phyloP scores from a whole-genome alignment of 106 monocot species.

The Allium sativum region DNA sequence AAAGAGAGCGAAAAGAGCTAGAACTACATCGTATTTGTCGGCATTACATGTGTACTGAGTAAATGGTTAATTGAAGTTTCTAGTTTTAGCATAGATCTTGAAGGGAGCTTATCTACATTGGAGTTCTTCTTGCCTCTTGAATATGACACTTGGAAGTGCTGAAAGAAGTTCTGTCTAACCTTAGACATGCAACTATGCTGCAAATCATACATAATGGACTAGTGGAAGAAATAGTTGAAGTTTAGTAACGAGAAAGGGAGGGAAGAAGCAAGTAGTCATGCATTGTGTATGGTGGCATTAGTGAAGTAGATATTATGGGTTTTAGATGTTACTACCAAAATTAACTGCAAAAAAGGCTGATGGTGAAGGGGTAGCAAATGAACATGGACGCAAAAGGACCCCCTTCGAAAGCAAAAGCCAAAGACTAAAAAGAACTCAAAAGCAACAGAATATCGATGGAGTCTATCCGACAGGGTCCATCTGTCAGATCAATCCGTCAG shows the following conservation, averaged over 20 bases:
- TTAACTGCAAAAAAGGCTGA: too few species aligned
- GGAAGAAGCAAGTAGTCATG: slow-evolving; percentile 10
- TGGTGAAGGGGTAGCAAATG: too few species aligned
- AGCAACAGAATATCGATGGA: too few species aligned
- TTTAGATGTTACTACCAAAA: slow-evolving; percentile 29
- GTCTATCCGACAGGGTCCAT: too few species aligned
- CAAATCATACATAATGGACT: slow-evolving; percentile 19
- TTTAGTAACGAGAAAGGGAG: slow-evolving; percentile 13
- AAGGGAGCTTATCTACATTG: slow-evolving; percentile 39
- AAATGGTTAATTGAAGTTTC: slow-evolving; percentile 17
- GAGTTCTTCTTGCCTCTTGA: slow-evolving; percentile 31
- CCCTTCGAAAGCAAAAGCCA: too few species aligned
- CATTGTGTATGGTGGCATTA: slow-evolving; percentile 22
- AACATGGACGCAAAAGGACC: too few species aligned
- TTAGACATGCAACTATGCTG: too few species aligned
- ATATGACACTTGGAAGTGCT: slow-evolving; percentile 23
- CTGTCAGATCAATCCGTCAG: too few species aligned
- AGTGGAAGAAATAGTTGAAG: slow-evolving; percentile 20
- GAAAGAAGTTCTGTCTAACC: too few species aligned
- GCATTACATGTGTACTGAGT: slow-evolving; percentile 17
- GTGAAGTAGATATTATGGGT: slow-evolving; percentile 49
- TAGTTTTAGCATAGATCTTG: not conserved
- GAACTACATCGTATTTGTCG: slow-evolving; percentile 11
- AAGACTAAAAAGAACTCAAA: too few species aligned
- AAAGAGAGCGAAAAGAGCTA: slow-evolving; percentile 43